These are phyloP conservation scores for Millerozyma acaciae DNA, from an alignment of 805 yeast genomes.

Conservation along the genomic window DNA sequence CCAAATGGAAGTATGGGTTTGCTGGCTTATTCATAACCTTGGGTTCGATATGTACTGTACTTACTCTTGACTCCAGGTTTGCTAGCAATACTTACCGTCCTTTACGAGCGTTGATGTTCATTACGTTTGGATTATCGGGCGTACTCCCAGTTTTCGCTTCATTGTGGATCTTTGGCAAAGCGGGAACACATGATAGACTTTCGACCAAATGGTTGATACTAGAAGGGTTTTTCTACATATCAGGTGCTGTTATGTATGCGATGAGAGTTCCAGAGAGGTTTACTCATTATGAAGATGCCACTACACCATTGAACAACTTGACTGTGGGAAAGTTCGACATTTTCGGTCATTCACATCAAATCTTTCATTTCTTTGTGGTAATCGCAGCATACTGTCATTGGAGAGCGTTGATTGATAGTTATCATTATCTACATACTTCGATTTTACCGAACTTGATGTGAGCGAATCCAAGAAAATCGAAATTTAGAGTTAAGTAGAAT, in stretches of 20 bases:
- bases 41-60: slow-evolving; percentile 58
- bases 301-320: slow-evolving; percentile 9
- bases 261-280: slow-evolving; percentile 71
- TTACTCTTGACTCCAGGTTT: slow-evolving; percentile 65
- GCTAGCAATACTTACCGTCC: slow-evolving; percentile 72
- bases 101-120: slow-evolving; percentile 72
- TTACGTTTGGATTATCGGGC: slow-evolving; percentile 76
- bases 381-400: slow-evolving; percentile 74
- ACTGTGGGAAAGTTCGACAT: slow-evolving; percentile 47
- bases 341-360: slow-evolving; percentile 80
- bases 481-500: not conserved
- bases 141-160: slow-evolving; percentile 65
- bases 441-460: slow-evolving; percentile 4
- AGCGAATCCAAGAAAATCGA: too few species aligned
- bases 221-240: slow-evolving; percentile 73
- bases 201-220: slow-evolving; percentile 57
- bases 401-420: slow-evolving; percentile 55
- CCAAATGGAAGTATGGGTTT: slow-evolving; percentile 34
- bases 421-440: slow-evolving; percentile 43
- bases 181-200: slow-evolving; percentile 46
- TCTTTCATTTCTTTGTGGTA: slow-evolving; percentile 76
- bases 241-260: slow-evolving; percentile 80
- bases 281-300: slow-evolving; percentile 21
- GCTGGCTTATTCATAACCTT: slow-evolving; percentile 45
- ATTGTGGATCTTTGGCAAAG: slow-evolving; percentile 42